Evolutionary conservation across 1,284 basidiomycete species (phyloP), one percentile per base, ranked within the genome.

Genomic region (Agaricales sp.): DNA sequence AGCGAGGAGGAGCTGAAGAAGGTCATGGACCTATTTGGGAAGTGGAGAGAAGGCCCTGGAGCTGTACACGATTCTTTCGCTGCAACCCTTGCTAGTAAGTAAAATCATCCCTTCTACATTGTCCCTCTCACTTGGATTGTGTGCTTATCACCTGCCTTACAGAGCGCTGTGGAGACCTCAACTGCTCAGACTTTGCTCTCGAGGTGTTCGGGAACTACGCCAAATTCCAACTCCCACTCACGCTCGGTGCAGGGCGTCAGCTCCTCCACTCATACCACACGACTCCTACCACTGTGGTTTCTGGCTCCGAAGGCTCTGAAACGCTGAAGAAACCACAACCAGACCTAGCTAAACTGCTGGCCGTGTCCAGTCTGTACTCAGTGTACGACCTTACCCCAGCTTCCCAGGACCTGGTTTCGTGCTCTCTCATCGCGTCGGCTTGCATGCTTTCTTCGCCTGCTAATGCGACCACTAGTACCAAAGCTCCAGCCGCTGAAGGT

Each of bases 91-190:
- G 64, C 73, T 47, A 67, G 78, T 81, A 56, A 57, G 78, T 77
- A 16, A 41, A 30, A 35, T 35, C n/a, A n/a, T 35, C 30, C 35
- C 16, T 19, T 38, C 19, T 25, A 26, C 23, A 25, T 4, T 35
- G 13, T 37, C 12, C n/a, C 35, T n/a, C 13, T 25, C 19, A 35
- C n/a, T 16, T 26, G 18, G 24, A 35, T n/a, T 41, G 24, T 24
- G 37, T 12, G 16, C 30, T 20, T 47, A 19, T 13, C 26, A 16
- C 6, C 20, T 4, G 11, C 45, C 8, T 46, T 52, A 16, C 50
- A 85, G 82, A 73, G 43, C 80, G 80, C 8, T 82, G 80, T 48
- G 67, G 71, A 50, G 70, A 80, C 54, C 69, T 83, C 2, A 58
- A 63, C 2, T 76, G 75, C 52, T 75, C 78, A 1, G 57, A 66